Evolutionary conservation across 441 rosid species (phyloP).

Genomic region (Corymbia calophylla): DNA sequence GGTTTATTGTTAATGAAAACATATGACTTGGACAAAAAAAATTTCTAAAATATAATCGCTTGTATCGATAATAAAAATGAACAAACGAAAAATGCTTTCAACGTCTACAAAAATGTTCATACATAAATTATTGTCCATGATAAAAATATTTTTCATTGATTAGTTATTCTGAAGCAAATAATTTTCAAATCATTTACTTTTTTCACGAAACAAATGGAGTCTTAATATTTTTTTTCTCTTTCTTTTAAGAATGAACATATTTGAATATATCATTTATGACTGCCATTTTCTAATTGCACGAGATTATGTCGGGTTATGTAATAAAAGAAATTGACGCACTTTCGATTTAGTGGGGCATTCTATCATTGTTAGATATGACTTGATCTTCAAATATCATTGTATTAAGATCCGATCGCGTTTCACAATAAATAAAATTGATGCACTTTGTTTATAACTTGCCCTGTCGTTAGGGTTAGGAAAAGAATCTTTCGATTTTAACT

Average conservation of each 20-base stretch:
- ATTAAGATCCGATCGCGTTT: neutral
- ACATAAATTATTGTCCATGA: too few relatives aligned
- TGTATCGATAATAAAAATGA: too few relatives aligned
- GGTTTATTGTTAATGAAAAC: too few relatives aligned
- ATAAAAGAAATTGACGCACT: neutral
- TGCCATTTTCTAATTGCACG: neutral
- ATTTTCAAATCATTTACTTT: too few relatives aligned
- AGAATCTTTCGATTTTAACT: neutral
- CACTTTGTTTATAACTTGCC: neutral
- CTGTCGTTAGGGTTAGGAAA: neutral
- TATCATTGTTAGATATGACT: neutral
- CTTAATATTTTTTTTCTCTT: neutral
- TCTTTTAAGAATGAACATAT: neutral
- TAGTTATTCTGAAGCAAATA: too few relatives aligned
- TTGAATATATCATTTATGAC: neutral
- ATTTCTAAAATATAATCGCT: too few relatives aligned
- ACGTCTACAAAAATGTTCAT: too few relatives aligned
- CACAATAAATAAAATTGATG: neutral
- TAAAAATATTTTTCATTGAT: too few relatives aligned
- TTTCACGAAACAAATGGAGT: too few relatives aligned
- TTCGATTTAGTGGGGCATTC: neutral
- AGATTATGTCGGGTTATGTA: neutral
- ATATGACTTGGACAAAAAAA: too few relatives aligned
- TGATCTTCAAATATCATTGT: neutral
- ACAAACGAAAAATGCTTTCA: too few relatives aligned